Base-by-base conservation (phyloP, 2,329 filamentous ascomycete species). In the Xylaria sp. region DNA sequence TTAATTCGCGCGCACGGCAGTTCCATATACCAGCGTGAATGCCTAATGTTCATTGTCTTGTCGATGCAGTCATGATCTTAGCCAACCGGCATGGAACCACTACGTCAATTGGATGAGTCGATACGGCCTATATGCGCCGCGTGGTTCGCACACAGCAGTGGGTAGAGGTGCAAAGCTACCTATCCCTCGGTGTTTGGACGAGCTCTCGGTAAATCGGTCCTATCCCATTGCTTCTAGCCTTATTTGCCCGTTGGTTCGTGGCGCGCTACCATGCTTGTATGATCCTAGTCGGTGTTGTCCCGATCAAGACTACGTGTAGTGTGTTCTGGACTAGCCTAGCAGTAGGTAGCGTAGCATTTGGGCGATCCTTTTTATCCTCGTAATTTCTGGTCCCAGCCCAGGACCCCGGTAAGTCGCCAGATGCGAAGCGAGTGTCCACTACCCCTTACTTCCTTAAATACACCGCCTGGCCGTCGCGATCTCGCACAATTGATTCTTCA, bases 311-410 rank as follows among this genome's bases (percentile, higher is more conserved):
- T 52, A 61, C 56, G 34, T 48, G 23, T 48, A 18, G 52, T 37
- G 52, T 28, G 18, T 28, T 50, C 50, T 56, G 58, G 48, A 48
- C 37, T 58, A 58, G 46, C 46, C 46, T n/a, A 25, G 28, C 28
- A 28, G 28, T 28, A 39, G 31, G 58, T 50, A 60, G 50, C 31
- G 56, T 52, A 31, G 39, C 39, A 58, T 58, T 58, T 58, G 44
- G 58, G 48, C 39, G 48, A 67, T 70, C 69, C 62, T 70, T 70
- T 54, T 41, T 48, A 10, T 62, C 59, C 67, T 67, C 67, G 67
- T 69, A 64, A 64, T 67, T 52, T 58, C 52, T 69, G 41, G 60
- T 44, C 50, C 46, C 55, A 60, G 37, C 52, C 20, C 37, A 56
- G 18, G 59, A 58, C 44, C 58, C 61, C 25, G 25, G 51, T 48